These are phyloP conservation scores for Theileria luwenshuni DNA, from an alignment of 169 alveolate genomes.

Conservation along the genomic window DNA sequence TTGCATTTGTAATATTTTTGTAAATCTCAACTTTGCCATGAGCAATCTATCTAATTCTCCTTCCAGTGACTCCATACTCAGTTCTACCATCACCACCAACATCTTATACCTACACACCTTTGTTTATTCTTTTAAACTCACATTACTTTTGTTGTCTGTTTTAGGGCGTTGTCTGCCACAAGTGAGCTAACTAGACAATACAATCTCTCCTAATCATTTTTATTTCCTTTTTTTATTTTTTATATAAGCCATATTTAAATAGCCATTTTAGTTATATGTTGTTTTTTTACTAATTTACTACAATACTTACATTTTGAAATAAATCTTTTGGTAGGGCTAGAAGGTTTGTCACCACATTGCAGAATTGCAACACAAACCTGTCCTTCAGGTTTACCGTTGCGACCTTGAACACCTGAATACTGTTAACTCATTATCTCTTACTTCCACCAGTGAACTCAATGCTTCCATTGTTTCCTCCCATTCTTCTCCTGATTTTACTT, in stretches of 20 bases:
- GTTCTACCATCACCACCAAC: constrained; percentile 50
- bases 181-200: constrained; percentile 51
- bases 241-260: neutral
- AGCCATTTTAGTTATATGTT: neutral
- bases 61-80: constrained; percentile 50
- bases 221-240: neutral
- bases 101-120: constrained; percentile 20
- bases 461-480: constrained; percentile 25
- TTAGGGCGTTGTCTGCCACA: constrained; percentile 57
- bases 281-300: neutral
- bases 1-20: constrained; percentile 57
- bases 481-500: neutral
- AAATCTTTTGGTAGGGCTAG: constrained; percentile 54
- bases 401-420: constrained; percentile 30
- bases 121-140: neutral
- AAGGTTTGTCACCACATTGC: constrained; percentile 61
- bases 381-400: constrained; percentile 39
- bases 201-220: constrained; percentile 32
- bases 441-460: neutral
- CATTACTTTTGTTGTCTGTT: constrained; percentile 39
- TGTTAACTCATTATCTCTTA: neutral
- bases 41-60: constrained; percentile 47
- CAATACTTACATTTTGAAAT: constrained; percentile 28
- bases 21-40: constrained; percentile 60
- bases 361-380: constrained; percentile 42